Conservation (phyloP, 2,329 filamentous ascomycete species). For the Alternaria angustiovoidea region DNA sequence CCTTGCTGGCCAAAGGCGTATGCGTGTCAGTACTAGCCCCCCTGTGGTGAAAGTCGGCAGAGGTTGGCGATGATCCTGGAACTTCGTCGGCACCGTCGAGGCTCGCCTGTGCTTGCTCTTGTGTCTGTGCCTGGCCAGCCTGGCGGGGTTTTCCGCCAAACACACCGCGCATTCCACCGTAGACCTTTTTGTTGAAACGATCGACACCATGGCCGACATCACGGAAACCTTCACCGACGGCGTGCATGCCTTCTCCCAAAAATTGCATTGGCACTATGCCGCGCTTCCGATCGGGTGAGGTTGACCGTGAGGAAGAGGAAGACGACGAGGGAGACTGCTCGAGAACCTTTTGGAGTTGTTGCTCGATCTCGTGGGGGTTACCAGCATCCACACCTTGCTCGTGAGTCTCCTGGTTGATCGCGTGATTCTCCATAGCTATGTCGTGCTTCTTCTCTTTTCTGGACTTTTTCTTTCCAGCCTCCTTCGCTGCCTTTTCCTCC, state of each 20-base stretch:
- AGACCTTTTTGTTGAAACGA: slow-evolving; percentile 49
- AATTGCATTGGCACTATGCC: slow-evolving; percentile 55
- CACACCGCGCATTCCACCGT: slow-evolving; percentile 50
- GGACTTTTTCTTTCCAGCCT: slow-evolving; percentile 63
- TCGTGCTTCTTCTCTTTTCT: slow-evolving; percentile 67
- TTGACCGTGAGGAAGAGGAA: slow-evolving; percentile 47
- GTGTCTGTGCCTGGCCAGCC: slow-evolving; percentile 18
- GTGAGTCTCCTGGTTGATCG: slow-evolving; percentile 61
- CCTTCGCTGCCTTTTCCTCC: slow-evolving; percentile 69
- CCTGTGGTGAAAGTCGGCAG: slow-evolving; percentile 37
- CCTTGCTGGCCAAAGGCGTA: slow-evolving; percentile 38
- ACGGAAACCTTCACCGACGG: slow-evolving; percentile 57
- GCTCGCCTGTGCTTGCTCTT: slow-evolving; percentile 18
- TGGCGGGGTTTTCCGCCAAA: slow-evolving; percentile 31
- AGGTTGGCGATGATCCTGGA: slow-evolving; percentile 34
- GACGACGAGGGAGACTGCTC: slow-evolving; percentile 43
- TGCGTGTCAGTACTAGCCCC: slow-evolving; percentile 45
- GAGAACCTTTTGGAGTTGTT: slow-evolving; percentile 58
- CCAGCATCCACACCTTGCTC: slow-evolving; percentile 63
- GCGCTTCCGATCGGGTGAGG: slow-evolving; percentile 44
- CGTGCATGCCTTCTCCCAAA: slow-evolving; percentile 56
- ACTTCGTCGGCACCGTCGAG: slow-evolving; percentile 33
- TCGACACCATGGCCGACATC: slow-evolving; percentile 57
- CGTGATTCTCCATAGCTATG: slow-evolving; percentile 67
- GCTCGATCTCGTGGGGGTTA: slow-evolving; percentile 64